These are phyloP conservation scores for Ophiocordyceps camponoti-floridani DNA, from an alignment of 2,329 filamentous ascomycete species.

Conservation along the genomic window DNA sequence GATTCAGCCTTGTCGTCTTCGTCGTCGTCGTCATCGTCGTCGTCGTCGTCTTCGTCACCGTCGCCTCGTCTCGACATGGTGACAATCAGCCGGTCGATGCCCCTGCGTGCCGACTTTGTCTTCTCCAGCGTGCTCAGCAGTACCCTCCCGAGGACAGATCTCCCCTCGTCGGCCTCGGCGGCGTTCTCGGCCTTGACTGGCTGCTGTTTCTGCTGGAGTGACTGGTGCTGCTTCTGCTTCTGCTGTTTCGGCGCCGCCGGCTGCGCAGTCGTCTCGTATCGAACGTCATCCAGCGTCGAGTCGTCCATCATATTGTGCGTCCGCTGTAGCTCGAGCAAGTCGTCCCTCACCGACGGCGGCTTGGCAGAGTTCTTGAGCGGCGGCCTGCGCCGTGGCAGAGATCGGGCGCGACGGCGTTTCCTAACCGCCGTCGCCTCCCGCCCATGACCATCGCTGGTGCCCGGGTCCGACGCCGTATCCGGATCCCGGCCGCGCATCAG, in stretches of 20 bases:
- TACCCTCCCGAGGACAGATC: neutral
- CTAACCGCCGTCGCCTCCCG: constrained; percentile 10
- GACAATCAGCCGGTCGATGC: neutral
- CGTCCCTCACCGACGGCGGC: constrained; percentile 35
- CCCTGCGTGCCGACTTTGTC: neutral
- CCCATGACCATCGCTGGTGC: constrained; percentile 8
- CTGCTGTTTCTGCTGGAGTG: no score
- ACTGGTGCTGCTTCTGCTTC: constrained; percentile 3
- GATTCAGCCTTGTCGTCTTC: no score
- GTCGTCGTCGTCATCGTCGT: neutral
- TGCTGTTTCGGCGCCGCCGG: neutral
- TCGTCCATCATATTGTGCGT: constrained; percentile 38
- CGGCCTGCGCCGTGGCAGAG: constrained; percentile 23
- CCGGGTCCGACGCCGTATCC: constrained; percentile 15
- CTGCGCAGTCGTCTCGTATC: constrained; percentile 13
- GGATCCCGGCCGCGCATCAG: constrained; percentile 6
- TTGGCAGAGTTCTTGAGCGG: constrained; percentile 34
- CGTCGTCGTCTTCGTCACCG: neutral
- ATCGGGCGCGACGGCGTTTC: constrained; percentile 13
- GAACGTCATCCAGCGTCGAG: constrained; percentile 40
- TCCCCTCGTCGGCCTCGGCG: neutral
- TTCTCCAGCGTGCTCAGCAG: neutral
- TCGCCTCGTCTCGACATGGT: neutral
- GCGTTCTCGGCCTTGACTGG: constrained; percentile 1
- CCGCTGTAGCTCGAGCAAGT: constrained; percentile 33